These are phyloP conservation scores for Globisporangium emineosum DNA, from an alignment of 352 stramenopile genomes.

Conservation along the genomic window DNA sequence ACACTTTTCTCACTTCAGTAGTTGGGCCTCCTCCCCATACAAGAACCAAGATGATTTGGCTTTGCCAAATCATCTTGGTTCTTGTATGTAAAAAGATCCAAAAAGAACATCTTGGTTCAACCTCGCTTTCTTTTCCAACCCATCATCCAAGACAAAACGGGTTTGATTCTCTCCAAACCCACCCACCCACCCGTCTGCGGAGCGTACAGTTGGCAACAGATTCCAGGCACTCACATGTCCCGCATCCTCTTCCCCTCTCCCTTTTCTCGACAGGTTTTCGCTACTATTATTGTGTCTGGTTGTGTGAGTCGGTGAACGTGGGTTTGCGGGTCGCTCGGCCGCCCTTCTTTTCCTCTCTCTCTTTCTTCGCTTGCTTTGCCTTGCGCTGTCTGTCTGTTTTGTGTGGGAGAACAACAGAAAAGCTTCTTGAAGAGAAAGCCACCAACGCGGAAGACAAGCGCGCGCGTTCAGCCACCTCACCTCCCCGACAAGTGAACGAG, in stretches of 20 bases:
- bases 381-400: neutral
- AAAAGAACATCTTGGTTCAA: neutral
- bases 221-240: neutral
- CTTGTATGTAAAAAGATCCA: no score
- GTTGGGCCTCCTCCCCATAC: neutral
- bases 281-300: neutral
- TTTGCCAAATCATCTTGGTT: no score
- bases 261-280: neutral
- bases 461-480: neutral
- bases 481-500: no score
- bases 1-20: neutral
- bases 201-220: neutral
- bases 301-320: neutral
- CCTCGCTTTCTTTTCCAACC: neutral
- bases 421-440: constrained; percentile 18
- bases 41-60: neutral
- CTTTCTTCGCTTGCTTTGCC: neutral
- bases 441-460: constrained; percentile 10
- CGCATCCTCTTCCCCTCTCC: neutral
- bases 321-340: neutral
- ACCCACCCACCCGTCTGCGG: neutral
- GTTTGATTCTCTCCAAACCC: neutral
- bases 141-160: neutral
- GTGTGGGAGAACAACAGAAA: constrained; percentile 17
- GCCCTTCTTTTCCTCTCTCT: neutral